phyloP scores from a whole-genome alignment of 106 monocot species.

The Dendrobium officinale region DNA sequence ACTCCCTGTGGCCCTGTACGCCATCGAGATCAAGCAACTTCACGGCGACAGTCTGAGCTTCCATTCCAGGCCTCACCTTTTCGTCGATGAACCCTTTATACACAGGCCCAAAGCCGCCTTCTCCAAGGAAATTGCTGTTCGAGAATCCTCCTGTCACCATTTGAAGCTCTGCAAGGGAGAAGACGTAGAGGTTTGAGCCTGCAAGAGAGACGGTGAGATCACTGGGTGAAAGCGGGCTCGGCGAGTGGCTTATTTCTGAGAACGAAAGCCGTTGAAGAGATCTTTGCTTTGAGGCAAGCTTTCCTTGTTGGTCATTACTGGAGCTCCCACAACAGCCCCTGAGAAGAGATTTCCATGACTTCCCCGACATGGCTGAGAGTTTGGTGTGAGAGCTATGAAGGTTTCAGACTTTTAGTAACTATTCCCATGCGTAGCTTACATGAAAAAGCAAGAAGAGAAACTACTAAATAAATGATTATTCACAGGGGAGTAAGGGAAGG shows the following conservation, averaged over 20 bases:
- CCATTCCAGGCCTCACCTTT: constrained; percentile 26
- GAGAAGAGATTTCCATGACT: constrained; percentile 13
- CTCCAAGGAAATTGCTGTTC: constrained; percentile 35
- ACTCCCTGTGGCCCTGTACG: constrained; percentile 51
- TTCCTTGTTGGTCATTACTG: not conserved
- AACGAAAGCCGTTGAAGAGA: constrained; percentile 29
- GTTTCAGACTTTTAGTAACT: too few species aligned
- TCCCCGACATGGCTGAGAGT: not conserved
- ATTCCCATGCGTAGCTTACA: not conserved
- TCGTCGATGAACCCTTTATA: constrained; percentile 52
- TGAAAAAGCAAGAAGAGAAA: not conserved
- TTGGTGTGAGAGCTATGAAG: not conserved
- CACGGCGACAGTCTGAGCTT: constrained; percentile 45
- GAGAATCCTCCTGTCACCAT: constrained; percentile 33
- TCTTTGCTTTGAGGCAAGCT: not conserved
- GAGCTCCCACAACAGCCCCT: constrained; percentile 7
- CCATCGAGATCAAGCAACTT: constrained; percentile 55
- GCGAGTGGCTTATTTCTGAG: constrained; percentile 15
- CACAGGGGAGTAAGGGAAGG: not conserved
- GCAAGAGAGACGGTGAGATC: constrained; percentile 44
- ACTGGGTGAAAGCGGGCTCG: constrained; percentile 24
- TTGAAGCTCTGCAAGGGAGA: constrained; percentile 41
- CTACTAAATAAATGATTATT: not conserved
- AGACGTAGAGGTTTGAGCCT: constrained; percentile 37
- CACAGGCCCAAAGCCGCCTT: constrained; percentile 59